Evolutionary conservation across 805 yeast species (phyloP).

Genomic region (Cyberlindnera saturnus): DNA sequence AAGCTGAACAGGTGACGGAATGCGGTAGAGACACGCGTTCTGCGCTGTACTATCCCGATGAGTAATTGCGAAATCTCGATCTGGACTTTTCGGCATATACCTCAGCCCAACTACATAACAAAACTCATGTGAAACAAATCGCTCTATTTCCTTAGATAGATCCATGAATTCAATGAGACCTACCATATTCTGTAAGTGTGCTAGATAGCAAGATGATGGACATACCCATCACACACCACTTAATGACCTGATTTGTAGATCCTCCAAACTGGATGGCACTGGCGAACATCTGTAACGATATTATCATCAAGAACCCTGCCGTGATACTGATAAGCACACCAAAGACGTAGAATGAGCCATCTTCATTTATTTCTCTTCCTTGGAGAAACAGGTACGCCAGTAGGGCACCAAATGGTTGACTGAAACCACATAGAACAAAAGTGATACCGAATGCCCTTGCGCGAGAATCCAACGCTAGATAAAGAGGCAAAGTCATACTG

Average conservation of each 20-base stretch:
- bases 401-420: conserved; percentile 88
- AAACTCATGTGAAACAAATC: too few species aligned
- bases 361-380: conserved; percentile 28
- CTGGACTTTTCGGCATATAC: too few species aligned
- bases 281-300: conserved; percentile 81
- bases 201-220: conserved; percentile 45
- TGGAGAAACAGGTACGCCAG: conserved; percentile 52
- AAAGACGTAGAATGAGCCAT: conserved; percentile 35
- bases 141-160: too few species aligned
- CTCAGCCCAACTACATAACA: too few species aligned
- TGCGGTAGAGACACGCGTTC: too few species aligned
- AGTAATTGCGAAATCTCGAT: too few species aligned
- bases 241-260: conserved; percentile 48
- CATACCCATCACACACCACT: conserved; percentile 59
- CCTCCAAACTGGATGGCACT: conserved; percentile 80
- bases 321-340: conserved; percentile 68
- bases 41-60: too few species aligned
- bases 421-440: conserved; percentile 67
- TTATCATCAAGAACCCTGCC: conserved; percentile 77
- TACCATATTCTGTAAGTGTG: conserved; percentile 24
- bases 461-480: conserved; percentile 62
- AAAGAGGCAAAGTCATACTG: conserved; percentile 86
- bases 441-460: conserved; percentile 58
- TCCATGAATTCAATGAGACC: too few species aligned
- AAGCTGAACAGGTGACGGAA: too few species aligned